A percentile compares a stretch with the other conserved stretches of the same genome.
phyloP scores from a whole-genome alignment of 805 yeast species.

The Barnettozyma californica region DNA sequence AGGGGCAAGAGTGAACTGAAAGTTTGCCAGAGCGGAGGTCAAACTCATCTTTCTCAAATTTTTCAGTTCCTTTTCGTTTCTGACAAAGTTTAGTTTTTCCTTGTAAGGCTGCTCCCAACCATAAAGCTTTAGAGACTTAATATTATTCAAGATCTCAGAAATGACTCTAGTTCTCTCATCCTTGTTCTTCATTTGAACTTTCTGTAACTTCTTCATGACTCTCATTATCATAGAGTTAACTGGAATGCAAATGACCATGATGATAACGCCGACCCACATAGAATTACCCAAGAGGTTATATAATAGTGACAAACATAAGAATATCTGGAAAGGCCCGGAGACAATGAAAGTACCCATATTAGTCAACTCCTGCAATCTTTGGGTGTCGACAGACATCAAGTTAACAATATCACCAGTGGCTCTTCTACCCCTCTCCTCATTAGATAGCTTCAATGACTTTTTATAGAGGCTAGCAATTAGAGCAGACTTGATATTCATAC shows the following conservation, averaged over 20 bases:
- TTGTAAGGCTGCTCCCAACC: constrained; percentile 93
- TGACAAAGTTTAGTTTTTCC: constrained; percentile 65
- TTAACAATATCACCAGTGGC: constrained; percentile 93
- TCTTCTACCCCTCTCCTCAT: constrained; percentile 63
- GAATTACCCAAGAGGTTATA: constrained; percentile 72
- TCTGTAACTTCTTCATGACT: constrained; percentile 67
- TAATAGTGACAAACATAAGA: constrained; percentile 67
- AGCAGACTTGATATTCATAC: constrained; percentile 70
- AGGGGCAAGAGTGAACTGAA: constrained; percentile 84
- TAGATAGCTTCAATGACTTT: constrained; percentile 63
- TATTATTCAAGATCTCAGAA: constrained; percentile 83
- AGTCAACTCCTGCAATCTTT: constrained; percentile 76
- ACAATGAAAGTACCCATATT: constrained; percentile 76
- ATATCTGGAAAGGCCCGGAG: constrained; percentile 91
- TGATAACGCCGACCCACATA: constrained; percentile 94
- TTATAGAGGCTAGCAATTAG: constrained; percentile 62
- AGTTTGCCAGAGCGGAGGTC: constrained; percentile 62
- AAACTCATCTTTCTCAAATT: constrained; percentile 72
- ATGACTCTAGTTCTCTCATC: constrained; percentile 89
- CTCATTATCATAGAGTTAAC: constrained; percentile 66
- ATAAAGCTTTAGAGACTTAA: constrained; percentile 87
- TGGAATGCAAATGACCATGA: constrained; percentile 76
- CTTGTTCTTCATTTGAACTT: constrained; percentile 80
- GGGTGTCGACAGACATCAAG: constrained; percentile 90
- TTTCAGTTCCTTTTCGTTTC: constrained; percentile 81